Percentiles rank a stretch among this genome's conserved stretches.
phyloP scores from a whole-genome alignment of 2,329 filamentous ascomycete species.

The Hypoxylon sp. region DNA sequence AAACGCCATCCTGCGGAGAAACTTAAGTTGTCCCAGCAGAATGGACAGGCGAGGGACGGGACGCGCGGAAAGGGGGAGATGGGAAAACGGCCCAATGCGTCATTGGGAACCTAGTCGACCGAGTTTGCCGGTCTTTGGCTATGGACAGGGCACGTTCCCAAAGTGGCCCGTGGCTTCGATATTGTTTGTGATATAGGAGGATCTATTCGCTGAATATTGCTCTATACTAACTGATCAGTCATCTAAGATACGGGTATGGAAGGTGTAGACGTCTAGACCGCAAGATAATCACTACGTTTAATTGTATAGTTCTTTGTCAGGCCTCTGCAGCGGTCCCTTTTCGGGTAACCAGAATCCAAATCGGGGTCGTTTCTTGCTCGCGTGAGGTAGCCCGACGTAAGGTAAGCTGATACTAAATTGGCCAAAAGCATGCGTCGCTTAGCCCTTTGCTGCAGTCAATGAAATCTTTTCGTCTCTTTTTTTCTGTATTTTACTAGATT shows the following conservation, averaged over 20 bases:
- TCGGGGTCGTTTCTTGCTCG: constrained; percentile 45
- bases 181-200: constrained; percentile 28
- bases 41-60: constrained; percentile 39
- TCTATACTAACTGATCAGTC: constrained; percentile 31
- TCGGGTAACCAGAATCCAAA: constrained; percentile 47
- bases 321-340: constrained; percentile 51
- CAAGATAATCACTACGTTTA: constrained; percentile 27
- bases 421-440: constrained; percentile 37
- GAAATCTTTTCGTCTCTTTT: constrained; percentile 23
- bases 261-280: constrained; percentile 33
- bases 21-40: constrained; percentile 30
- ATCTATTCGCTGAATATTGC: constrained; percentile 44
- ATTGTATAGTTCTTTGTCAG: constrained; percentile 46
- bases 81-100: constrained; percentile 39
- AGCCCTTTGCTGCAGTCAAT: constrained; percentile 36
- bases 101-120: constrained; percentile 23
- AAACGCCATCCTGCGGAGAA: constrained; percentile 45
- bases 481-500: constrained; percentile 20
- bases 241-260: constrained; percentile 27
- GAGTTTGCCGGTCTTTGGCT: constrained; percentile 28
- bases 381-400: constrained; percentile 46
- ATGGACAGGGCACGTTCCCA: constrained; percentile 9
- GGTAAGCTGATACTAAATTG: constrained; percentile 47
- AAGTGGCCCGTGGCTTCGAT: constrained; percentile 22
- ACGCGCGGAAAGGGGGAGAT: constrained; percentile 39